These are phyloP conservation scores for Jatropha multifida DNA, from an alignment of 441 rosid species.

Conservation along the genomic window DNA sequence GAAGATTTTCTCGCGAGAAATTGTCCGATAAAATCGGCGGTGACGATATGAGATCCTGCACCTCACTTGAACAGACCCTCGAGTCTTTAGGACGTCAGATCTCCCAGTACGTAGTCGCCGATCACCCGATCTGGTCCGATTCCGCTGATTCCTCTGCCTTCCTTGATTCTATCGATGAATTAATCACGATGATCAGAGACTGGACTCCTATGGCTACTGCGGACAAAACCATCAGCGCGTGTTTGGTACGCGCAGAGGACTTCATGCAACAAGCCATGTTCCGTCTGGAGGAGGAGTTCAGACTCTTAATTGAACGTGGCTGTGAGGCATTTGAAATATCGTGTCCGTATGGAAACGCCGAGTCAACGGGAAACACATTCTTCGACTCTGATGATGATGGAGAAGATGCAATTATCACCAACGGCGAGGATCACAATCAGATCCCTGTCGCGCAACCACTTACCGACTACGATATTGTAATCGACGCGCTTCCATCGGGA, in stretches of 20 bases:
- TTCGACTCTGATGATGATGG: constrained; percentile 48
- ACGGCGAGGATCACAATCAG: constrained; percentile 34
- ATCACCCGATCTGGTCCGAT: constrained; percentile 84
- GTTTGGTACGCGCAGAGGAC: constrained; percentile 75
- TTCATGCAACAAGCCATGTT: constrained; percentile 81
- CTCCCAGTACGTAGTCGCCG: constrained; percentile 62
- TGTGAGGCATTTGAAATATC: constrained; percentile 57
- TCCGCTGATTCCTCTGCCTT: constrained; percentile 75
- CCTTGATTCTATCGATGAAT: constrained; percentile 72
- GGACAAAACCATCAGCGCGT: constrained; percentile 47
- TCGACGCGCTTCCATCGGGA: constrained; percentile 84
- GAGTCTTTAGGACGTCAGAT: constrained; percentile 68
- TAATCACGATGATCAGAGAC: constrained; percentile 45
- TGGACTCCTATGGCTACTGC: constrained; percentile 54
- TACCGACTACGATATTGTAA: constrained; percentile 67
- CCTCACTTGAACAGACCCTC: constrained; percentile 52
- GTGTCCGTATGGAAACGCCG: constrained; percentile 29
- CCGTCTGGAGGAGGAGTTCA: constrained; percentile 76
- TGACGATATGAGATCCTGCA: constrained; percentile 41
- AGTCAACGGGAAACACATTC: constrained; percentile 34
- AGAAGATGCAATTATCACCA: constrained; percentile 23
- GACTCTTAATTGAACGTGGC: constrained; percentile 74
- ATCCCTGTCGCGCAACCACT: constrained; percentile 86
- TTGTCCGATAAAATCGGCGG: constrained; percentile 41
- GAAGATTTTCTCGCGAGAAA: constrained; percentile 85